A percentile compares a stretch with the other conserved stretches of the same genome.
Evolutionary conservation across 768 basidiomycete species (phyloP).

Genomic region (Lactifluus echinatus): DNA sequence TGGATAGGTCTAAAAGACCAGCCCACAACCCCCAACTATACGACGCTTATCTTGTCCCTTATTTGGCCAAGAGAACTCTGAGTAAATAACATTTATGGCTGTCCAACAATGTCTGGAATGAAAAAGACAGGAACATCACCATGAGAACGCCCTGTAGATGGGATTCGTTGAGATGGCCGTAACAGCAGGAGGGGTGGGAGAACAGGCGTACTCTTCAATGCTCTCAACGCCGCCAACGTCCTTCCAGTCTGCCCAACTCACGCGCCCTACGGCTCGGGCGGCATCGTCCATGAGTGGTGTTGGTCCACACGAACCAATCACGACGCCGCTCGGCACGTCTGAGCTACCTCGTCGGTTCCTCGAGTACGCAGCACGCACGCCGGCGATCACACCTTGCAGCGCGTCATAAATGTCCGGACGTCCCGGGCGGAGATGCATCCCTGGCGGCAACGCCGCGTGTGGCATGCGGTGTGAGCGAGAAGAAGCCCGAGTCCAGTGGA

Average conservation of each 20-base stretch:
- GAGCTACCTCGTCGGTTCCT: conserved; percentile 4
- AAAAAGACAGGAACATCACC: not conserved
- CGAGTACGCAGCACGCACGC: conserved; percentile 20
- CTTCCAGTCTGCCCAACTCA: conserved; percentile 26
- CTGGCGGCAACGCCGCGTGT: conserved; percentile 23
- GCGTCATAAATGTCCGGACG: conserved; percentile 24
- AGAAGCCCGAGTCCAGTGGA: conserved; percentile 38
- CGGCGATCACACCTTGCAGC: conserved; percentile 23
- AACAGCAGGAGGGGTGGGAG: not conserved
- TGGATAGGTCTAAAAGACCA: not conserved
- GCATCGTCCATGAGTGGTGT: conserved; percentile 32
- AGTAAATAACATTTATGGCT: not conserved
- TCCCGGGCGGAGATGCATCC: conserved; percentile 26
- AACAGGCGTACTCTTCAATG: conserved; percentile 17
- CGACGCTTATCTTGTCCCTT: not conserved
- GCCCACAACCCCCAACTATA: not conserved
- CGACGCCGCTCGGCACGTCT: conserved; percentile 26
- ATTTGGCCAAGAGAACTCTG: not conserved
- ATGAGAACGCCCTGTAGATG: conserved; percentile 4
- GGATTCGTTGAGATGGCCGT: not conserved
- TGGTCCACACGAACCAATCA: conserved; percentile 39
- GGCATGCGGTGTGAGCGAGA: conserved; percentile 18
- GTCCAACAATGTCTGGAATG: not conserved
- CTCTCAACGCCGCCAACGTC: conserved; percentile 21
- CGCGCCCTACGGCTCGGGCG: conserved; percentile 28